Evolutionary conservation across 768 basidiomycete species (phyloP).

Genomic region (Rubroboletus satanas): DNA sequence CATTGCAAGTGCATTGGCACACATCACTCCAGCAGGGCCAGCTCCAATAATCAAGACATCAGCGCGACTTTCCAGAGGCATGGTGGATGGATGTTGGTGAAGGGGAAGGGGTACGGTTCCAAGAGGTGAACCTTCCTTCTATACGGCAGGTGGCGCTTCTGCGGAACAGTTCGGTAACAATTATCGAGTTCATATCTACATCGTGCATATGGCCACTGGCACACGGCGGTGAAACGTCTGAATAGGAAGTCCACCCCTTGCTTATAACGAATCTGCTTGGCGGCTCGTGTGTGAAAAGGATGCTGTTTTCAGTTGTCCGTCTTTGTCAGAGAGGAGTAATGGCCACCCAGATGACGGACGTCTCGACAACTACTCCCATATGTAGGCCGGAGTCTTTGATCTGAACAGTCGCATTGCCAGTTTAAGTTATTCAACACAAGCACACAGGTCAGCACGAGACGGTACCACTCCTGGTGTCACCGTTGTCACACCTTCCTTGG

Average conservation of each 20-base stretch:
- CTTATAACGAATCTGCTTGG: slow-evolving; percentile 25
- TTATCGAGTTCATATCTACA: no score
- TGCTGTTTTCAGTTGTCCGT: slow-evolving; percentile 37
- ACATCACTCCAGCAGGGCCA: slow-evolving; percentile 63
- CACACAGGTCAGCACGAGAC: slow-evolving; percentile 49
- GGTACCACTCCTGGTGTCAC: slow-evolving; percentile 40
- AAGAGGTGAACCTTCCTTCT: no score
- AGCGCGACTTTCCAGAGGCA: slow-evolving; percentile 30
- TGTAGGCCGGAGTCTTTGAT: slow-evolving; percentile 28
- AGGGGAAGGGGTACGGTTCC: not conserved
- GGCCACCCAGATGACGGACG: slow-evolving; percentile 35
- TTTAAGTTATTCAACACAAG: slow-evolving; percentile 36
- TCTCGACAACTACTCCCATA: slow-evolving; percentile 34
- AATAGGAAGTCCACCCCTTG: no score
- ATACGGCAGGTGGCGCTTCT: no score
- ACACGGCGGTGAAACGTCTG: no score
- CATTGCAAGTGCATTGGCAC: slow-evolving; percentile 48
- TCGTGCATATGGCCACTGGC: no score
- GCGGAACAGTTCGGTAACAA: no score
- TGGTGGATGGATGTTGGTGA: not conserved
- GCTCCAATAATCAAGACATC: slow-evolving; percentile 50
- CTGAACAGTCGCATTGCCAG: slow-evolving; percentile 28
- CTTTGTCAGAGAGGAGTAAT: slow-evolving; percentile 36
- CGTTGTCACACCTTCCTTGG: slow-evolving; percentile 41
- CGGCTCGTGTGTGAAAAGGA: slow-evolving; percentile 44